Conservation (phyloP, 352 stramenopile genomes). For the Blastocystis sp. region DNA sequence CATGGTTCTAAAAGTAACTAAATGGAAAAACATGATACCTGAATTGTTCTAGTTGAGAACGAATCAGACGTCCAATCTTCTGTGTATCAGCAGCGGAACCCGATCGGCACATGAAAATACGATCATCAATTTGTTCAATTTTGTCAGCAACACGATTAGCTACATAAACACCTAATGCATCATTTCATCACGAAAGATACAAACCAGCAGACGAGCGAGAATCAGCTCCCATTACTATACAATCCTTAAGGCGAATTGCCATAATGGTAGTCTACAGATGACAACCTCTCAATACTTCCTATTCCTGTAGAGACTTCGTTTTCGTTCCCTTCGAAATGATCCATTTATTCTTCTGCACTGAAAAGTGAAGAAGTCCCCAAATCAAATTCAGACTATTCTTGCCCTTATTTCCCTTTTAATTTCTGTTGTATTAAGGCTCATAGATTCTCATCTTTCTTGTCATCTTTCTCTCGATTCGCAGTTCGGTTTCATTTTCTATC, state of each 20-base stretch:
- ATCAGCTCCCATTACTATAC: constrained; percentile 61
- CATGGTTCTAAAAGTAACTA: constrained; percentile 39
- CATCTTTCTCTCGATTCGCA: too few species aligned
- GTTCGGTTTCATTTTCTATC: too few species aligned
- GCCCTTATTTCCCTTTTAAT: background rate
- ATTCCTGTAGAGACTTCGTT: constrained; percentile 61
- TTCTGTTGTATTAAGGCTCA: too few species aligned
- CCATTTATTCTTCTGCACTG: background rate
- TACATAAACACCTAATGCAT: constrained; percentile 36
- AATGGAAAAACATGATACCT: background rate
- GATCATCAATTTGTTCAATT: constrained; percentile 67
- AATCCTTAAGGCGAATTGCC: constrained; percentile 53
- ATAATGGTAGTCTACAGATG: constrained; percentile 60
- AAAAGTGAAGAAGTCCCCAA: background rate
- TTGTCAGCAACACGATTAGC: constrained; percentile 64
- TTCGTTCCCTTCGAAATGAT: constrained; percentile 67
- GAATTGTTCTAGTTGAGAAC: constrained; percentile 41
- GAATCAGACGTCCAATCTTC: constrained; percentile 58
- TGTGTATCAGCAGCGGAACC: constrained; percentile 63
- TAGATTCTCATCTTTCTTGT: too few species aligned
- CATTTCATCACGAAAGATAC: background rate
- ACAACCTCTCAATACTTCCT: background rate
- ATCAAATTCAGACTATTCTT: background rate
- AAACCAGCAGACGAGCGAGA: constrained; percentile 60
- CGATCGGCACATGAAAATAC: constrained; percentile 62